Evolutionary conservation across 352 stramenopile species (phyloP), one percentile per base, ranked within the genome.

Genomic region (Aphanomyces cochlioides): DNA sequence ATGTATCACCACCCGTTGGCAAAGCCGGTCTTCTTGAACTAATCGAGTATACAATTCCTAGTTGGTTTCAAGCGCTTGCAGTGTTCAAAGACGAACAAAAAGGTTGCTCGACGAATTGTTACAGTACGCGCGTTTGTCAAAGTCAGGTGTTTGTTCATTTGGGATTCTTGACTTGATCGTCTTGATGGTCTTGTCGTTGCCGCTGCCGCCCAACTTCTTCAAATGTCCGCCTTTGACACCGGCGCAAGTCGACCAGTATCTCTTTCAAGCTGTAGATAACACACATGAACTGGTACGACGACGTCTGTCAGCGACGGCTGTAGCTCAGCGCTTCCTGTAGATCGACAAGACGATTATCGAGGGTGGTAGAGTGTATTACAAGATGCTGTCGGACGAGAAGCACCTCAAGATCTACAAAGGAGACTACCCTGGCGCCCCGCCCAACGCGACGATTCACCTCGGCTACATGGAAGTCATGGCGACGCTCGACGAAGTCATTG

Each of bases 151-250:
- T 28, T 28, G 28, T 28, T 28, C 28, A 28, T 28, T 28, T 28
- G 28, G 28, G 28, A 28, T 28, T 28, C 28, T 28, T 28, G 28
- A 28, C 28, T 28, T 28, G 28, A 28, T 28, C 28, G 28, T 28
- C 28, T 28, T 28, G 28, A 28, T 28, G 28, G 28, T 28, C 28
- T 28, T 28, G 28, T 28, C 28, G 54, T 37, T 61, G 54, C 54
- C 54, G 43, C 43, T 50, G 28, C 54, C 54, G 54, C 54, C 54
- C 54, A 61, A 61, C 5, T 61, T 61, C 21, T 61, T 61, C 34
- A 61, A 19, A 41, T 61, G 54, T 41, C 54, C 5, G 54, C 54
- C 54, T 4, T 37, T 61, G 15, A 19, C 7, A 7, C 12, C 19
- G 5, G 54, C 39, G 28, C 17, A 58, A 19, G 2, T 19, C 7